Evolutionary conservation across 768 basidiomycete genomes (phyloP), one percentile per base, ranked within the genome.

Genomic region (Erythrobasidium yunnanense): DNA sequence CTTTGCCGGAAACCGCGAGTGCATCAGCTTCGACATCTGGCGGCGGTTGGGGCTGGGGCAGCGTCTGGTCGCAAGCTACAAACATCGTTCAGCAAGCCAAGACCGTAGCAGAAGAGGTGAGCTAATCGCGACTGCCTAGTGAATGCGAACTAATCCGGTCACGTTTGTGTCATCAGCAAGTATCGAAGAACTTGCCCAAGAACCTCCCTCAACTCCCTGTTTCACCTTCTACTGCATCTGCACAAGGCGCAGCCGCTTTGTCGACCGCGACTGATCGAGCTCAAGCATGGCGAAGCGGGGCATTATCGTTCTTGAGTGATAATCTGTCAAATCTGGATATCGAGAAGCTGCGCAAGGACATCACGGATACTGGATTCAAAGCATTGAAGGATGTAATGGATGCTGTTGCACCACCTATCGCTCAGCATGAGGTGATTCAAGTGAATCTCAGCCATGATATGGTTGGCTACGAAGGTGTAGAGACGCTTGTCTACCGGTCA

Each of bases 381-480:
- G 90, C 92, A 1, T 78, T 97, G 27, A 88, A 84, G 1, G 91
- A 93, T 65, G 85, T 99, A 63, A 79, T 99, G 55, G 93, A 96
- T 74, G 93, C 87, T 29, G 93, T 99, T 67, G 95, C 95, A 0
- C 95, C 95, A 45, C 95, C 95, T 13, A 97, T 97, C 72, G 88
- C 92, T 25, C 92, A 93, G 75, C 93, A 97, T 74, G 95, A 99
- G 77, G 90, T 96, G 17, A 91, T 99, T 69, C 85, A 95, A 75
- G 85, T 99, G 6, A 90, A 88, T 87, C 78, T 99, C 38, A 87
- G 86, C 73, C 92, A 97, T 77, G 91, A 95, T 70, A 92, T 99
- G 92, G 81, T 82, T 69, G 95, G 95, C 18, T 96, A 93, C 74
- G 90, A 92, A 65, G 95, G 95, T 5, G 82, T 97, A 46, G 93